phyloP scores from a whole-genome alignment of 306 rosid species.

The Lithocarpus polystachyus region DNA sequence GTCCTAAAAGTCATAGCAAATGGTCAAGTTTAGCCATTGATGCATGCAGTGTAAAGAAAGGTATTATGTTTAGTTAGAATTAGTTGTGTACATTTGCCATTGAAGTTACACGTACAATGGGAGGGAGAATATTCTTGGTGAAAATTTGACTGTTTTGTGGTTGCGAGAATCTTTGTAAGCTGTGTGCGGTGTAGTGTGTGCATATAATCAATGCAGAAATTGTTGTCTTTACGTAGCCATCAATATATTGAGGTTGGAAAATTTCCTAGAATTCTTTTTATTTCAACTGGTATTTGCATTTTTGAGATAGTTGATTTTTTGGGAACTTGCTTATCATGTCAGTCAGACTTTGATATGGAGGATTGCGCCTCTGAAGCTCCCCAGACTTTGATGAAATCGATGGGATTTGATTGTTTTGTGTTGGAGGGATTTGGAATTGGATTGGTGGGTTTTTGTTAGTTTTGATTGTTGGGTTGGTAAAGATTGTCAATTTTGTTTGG shows the following conservation, averaged over 20 bases:
- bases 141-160: background rate
- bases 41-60: background rate
- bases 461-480: too few relatives aligned
- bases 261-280: too few relatives aligned
- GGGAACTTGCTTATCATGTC: background rate
- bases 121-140: background rate
- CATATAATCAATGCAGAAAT: background rate
- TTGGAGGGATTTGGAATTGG: too few relatives aligned
- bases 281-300: background rate
- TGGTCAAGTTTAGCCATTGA: background rate
- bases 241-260: too few relatives aligned
- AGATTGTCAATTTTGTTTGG: too few relatives aligned
- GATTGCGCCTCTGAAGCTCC: too few relatives aligned
- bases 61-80: background rate
- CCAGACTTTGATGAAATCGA: too few relatives aligned
- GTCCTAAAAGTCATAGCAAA: slow-evolving; percentile 49
- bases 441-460: too few relatives aligned
- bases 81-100: background rate
- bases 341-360: too few relatives aligned
- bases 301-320: background rate
- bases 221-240: too few relatives aligned
- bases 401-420: too few relatives aligned
- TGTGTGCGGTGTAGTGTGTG: background rate
- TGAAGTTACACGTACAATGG: slow-evolving; percentile 16
- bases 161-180: background rate